These are phyloP conservation scores for Suhomyces sp. DNA, from an alignment of 805 yeast genomes.

Conservation along the genomic window DNA sequence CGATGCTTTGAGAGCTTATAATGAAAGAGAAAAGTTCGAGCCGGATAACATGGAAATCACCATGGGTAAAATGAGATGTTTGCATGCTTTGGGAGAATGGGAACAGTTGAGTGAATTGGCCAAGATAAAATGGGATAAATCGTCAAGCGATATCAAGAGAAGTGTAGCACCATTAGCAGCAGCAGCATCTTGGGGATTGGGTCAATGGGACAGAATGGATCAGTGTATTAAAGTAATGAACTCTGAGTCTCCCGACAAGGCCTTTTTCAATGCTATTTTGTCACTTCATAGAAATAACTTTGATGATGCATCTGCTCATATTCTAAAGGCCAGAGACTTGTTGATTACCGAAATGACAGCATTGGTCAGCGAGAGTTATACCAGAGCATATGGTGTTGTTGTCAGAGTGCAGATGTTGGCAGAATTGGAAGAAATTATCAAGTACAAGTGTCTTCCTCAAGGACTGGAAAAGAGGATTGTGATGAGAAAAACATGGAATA, in stretches of 20 bases:
- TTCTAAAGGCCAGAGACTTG: slow-evolving; percentile 80
- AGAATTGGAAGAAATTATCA: slow-evolving; percentile 91
- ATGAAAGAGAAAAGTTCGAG: slow-evolving; percentile 63
- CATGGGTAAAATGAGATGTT: slow-evolving; percentile 97
- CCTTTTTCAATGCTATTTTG: slow-evolving; percentile 90
- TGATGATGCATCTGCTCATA: slow-evolving; percentile 74
- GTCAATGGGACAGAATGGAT: slow-evolving; percentile 96
- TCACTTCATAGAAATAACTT: slow-evolving; percentile 84
- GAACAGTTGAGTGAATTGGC: slow-evolving; percentile 85
- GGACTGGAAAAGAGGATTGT: slow-evolving; percentile 74
- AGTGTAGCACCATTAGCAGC: slow-evolving; percentile 96
- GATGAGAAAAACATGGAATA: slow-evolving; percentile 91
- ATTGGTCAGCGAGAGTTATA: slow-evolving; percentile 90
- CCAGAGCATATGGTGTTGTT: slow-evolving; percentile 94
- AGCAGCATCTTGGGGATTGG: slow-evolving; percentile 98
- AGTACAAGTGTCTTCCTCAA: slow-evolving; percentile 80
- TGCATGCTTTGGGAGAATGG: slow-evolving; percentile 99
- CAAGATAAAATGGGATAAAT: slow-evolving; percentile 74
- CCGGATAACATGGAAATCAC: slow-evolving; percentile 81
- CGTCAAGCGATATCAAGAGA: slow-evolving; percentile 70
- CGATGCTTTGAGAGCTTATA: slow-evolving; percentile 89
- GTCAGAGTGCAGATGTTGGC: slow-evolving; percentile 97
- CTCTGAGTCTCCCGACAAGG: slow-evolving; percentile 87
- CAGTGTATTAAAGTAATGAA: slow-evolving; percentile 87
- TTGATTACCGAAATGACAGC: slow-evolving; percentile 93